Evolutionary conservation across 805 yeast species (phyloP), one percentile per base, ranked within the genome.

Genomic region (Candida peoriensis): DNA sequence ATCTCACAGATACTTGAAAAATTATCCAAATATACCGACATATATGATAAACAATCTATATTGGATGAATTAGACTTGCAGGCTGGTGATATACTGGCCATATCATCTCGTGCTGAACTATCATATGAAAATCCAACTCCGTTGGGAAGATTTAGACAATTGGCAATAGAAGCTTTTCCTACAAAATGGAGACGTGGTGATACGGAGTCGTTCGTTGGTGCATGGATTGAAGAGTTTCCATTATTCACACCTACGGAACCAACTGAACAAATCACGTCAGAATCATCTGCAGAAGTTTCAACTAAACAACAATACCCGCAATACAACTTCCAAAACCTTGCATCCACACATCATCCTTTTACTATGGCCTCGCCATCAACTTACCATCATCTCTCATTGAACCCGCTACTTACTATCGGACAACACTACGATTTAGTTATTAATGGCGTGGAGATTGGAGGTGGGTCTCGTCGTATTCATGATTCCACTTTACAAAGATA

Each of bases 71-170:
- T 84, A 16, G 48, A 61, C 13, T 53, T 86, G 15, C 43, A 66
- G 28, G 59, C 70, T 2, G 96, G 95, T 27, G 96, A 87, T 55
- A 61, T 85, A 3, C 52, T 93, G 21, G 90, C 89, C 3, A 70
- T 83, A 11, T 70, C 87, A n/a, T 84, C 83, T n/a, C 69, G 97
- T 41, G 74, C 82, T 2, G 50, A 54, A 11, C 38, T 75, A 16
- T 63, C 90, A 0, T 90, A 86, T 54, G 98, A 90, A 52, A 90
- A 87, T 51, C 97, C 97, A 15, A 93, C 97, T 0, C 97, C 98
- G 0, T 60, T 93, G 34, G 98, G 98, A 0, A 70, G 81, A 36
- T 71, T 85, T 44, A 70, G 98, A 39, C 96, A 88, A 52, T 50
- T 85, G 33, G 76, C 87, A 0, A 75, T 81, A 17, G 68, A 69